phyloP scores from a whole-genome alignment of 352 stramenopile genomes.

The Phytophthora parvispora region DNA sequence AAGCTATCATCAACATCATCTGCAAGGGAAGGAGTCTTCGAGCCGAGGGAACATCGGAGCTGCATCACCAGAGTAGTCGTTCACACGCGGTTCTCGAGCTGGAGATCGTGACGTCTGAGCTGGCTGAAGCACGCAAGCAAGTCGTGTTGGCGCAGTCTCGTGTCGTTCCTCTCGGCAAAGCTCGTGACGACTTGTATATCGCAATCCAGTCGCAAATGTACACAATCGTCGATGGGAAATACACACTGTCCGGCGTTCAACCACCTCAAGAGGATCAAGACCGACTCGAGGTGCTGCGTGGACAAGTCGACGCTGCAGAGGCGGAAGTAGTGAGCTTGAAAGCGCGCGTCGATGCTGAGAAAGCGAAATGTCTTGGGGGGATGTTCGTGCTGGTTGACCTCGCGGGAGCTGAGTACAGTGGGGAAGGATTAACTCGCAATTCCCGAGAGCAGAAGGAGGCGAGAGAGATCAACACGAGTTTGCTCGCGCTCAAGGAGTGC shows the following conservation, averaged over 20 bases:
- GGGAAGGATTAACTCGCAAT: slow-evolving; percentile 40
- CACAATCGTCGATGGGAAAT: slow-evolving; percentile 40
- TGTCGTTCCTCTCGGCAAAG: slow-evolving; percentile 57
- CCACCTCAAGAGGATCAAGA: slow-evolving; percentile 32
- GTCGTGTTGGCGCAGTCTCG: slow-evolving; percentile 41
- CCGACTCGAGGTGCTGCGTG: slow-evolving; percentile 27
- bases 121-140: slow-evolving; percentile 41
- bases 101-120: slow-evolving; percentile 55
- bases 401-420: slow-evolving; percentile 66
- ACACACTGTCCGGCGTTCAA: slow-evolving; percentile 9
- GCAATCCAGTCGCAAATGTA: slow-evolving; percentile 57
- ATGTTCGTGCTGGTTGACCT: slow-evolving; percentile 64
- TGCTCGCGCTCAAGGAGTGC: slow-evolving; percentile 64
- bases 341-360: slow-evolving; percentile 22
- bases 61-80: slow-evolving; percentile 59
- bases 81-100: slow-evolving; percentile 65
- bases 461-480: slow-evolving; percentile 55
- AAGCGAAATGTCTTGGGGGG: slow-evolving; percentile 27
- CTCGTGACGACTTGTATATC: slow-evolving; percentile 60
- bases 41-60: slow-evolving; percentile 57
- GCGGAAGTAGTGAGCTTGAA: slow-evolving; percentile 24
- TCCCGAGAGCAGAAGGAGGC: slow-evolving; percentile 31
- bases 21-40: slow-evolving; percentile 21
- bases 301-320: slow-evolving; percentile 27
- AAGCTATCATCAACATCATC: slow-evolving; percentile 37